A percentile compares a stretch with the other conserved stretches of the same genome.
Conservation (phyloP, 1,139 yeast genomes). For the Yamadazyma taylorii region DNA sequence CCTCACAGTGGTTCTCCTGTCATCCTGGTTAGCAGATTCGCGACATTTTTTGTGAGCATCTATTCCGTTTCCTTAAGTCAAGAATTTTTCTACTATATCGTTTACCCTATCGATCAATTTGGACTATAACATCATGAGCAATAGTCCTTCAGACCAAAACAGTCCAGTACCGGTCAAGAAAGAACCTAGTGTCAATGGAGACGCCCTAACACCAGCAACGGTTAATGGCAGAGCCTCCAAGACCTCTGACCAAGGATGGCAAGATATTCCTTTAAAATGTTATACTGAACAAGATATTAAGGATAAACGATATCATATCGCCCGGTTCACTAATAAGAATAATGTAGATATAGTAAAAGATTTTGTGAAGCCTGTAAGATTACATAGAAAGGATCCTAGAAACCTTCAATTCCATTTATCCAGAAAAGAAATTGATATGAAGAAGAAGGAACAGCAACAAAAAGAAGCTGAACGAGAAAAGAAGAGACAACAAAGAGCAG, state of each 20-base stretch:
- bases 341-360: slow-evolving; percentile 68
- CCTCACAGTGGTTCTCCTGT: too few species aligned
- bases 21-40: too few species aligned
- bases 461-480: slow-evolving; percentile 25
- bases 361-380: slow-evolving; percentile 78
- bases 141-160: too few species aligned
- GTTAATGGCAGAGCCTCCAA: slow-evolving; percentile 1
- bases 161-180: not conserved
- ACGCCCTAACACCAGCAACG: too few species aligned
- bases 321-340: slow-evolving; percentile 75
- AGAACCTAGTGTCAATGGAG: not conserved
- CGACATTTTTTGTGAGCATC: too few species aligned
- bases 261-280: slow-evolving; percentile 70
- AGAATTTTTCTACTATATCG: too few species aligned
- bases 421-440: slow-evolving; percentile 58
- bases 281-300: slow-evolving; percentile 71
- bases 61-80: too few species aligned
- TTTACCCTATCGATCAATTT: too few species aligned
- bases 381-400: slow-evolving; percentile 91
- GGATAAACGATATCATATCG: slow-evolving; percentile 74
- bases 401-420: slow-evolving; percentile 83
- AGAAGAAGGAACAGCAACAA: slow-evolving; percentile 47
- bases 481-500: slow-evolving; percentile 21
- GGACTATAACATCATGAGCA: too few species aligned
- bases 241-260: slow-evolving; percentile 38